phyloP scores from a whole-genome alignment of 1,284 basidiomycete genomes.

The Ustilago tritici region DNA sequence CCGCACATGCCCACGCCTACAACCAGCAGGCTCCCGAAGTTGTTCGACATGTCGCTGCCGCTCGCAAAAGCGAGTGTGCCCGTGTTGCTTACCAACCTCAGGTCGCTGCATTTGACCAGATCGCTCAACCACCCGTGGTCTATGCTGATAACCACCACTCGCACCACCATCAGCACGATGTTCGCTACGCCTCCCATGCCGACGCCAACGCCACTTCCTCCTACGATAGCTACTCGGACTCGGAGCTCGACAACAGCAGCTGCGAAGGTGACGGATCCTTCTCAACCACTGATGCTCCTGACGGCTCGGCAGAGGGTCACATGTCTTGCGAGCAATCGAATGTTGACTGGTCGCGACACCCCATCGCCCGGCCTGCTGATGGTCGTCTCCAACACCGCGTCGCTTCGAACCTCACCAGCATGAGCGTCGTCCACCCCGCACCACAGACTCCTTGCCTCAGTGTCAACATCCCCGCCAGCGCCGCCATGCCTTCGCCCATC shows the following conservation, averaged over 20 bases:
- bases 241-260: conserved; percentile 50
- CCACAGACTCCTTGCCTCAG: conserved; percentile 27
- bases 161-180: conserved; percentile 2
- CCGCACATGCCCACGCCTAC: conserved; percentile 26
- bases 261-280: conserved; percentile 46
- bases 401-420: conserved; percentile 34
- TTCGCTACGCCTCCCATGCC: conserved; percentile 15
- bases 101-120: conserved; percentile 30
- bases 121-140: conserved; percentile 18
- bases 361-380: conserved; percentile 24
- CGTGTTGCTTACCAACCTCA: conserved; percentile 37
- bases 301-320: conserved; percentile 21
- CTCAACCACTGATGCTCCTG: conserved; percentile 35
- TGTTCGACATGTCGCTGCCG: conserved; percentile 36
- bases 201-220: conserved; percentile 15
- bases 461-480: conserved; percentile 23
- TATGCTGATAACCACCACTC: conserved; percentile 23
- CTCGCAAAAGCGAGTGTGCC: conserved; percentile 35
- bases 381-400: conserved; percentile 15
- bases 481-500: conserved; percentile 18
- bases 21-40: conserved; percentile 14
- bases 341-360: conserved; percentile 37
- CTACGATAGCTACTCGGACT: conserved; percentile 46
- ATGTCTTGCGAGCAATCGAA: conserved; percentile 27
- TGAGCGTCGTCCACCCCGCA: conserved; percentile 34